These are phyloP conservation scores for Solanum bulbocastanum DNA, from an alignment of 257 asterid species.

Conservation along the genomic window DNA sequence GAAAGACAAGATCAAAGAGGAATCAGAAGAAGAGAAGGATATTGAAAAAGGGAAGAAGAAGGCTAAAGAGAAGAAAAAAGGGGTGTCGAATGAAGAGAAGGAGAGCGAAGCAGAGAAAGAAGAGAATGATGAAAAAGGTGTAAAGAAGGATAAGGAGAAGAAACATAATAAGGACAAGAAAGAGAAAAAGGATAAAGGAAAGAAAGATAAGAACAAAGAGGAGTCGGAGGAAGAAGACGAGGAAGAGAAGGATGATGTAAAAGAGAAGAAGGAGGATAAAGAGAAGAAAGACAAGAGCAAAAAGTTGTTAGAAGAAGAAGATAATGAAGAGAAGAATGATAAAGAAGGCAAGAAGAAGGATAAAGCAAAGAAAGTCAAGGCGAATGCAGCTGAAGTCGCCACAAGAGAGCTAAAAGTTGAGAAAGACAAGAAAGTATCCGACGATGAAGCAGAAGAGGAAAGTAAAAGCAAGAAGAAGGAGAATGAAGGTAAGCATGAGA, in stretches of 20 bases:
- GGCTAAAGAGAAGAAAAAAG: not conserved
- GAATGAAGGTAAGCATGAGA: conserved; percentile 14
- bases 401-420: conserved; percentile 35
- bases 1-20: not conserved
- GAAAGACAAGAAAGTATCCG: conserved; percentile 10
- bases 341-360: not conserved
- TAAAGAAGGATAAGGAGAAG: conserved; percentile 10
- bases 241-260: conserved; percentile 1
- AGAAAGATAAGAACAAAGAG: conserved; percentile 3
- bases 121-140: not conserved
- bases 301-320: conserved; percentile 11
- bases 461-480: not conserved
- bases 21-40: not conserved
- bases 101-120: not conserved
- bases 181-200: conserved; percentile 1
- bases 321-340: not conserved
- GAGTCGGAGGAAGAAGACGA: conserved; percentile 13
- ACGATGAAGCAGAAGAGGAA: conserved; percentile 9
- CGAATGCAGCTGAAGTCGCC: not conserved
- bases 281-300: not conserved
- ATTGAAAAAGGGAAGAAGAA: not conserved
- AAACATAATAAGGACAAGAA: not conserved
- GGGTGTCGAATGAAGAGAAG: not conserved
- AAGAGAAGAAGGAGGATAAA: not conserved
- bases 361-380: not conserved